Evolutionary conservation across 768 basidiomycete species (phyloP), one percentile per base, ranked within the genome.

Genomic region (Sarcomyxa edulis): DNA sequence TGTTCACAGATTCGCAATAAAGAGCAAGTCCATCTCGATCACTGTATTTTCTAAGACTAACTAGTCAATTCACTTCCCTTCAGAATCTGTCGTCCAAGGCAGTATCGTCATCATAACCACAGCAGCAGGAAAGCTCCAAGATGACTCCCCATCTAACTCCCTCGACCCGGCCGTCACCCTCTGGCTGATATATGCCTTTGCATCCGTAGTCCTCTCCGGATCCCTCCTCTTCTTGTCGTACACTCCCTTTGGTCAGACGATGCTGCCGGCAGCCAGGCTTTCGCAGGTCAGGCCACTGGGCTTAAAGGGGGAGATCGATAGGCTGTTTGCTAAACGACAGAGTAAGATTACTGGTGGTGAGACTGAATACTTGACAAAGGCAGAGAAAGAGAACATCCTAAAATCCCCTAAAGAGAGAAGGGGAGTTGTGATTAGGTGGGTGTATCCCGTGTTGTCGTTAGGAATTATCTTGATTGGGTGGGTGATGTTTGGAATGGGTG

Each of bases 41-140:
- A 20, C 40, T 19, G 16, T 22, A n/a, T 36, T 30, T 38, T 21
- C 40, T 26, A 15, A 39, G 15, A 16, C 10, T 40, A 7, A 8
- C 11, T 41, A 14, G 16, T 10, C 37, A 29, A 23, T 21, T 23
- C 15, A 19, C 9, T 15, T 27, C 8, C 9, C 14, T 22, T 6
- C 47, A 67, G 65, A 68, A 48, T 68, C 65, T 20, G 58, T 65
- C 19, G 60, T 66, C 1, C 66, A 68, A 45, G 65, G 60, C 6
- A 63, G 60, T 21, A 63, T 66, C 32, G 64, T 67, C 18, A 67
- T 68, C 45, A 64, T 67, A 47, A 65, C 66, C 7, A 64, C 59
- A 12, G 65, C 61, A 0, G 64, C 65, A 3, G 65, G 66, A 14
- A 60, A 61, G 40, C 48, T 67, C 9, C 66, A 68, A 47, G 66